Base-by-base conservation (phyloP, 768 basidiomycete species). In the Coprinopsis sp. region DNA sequence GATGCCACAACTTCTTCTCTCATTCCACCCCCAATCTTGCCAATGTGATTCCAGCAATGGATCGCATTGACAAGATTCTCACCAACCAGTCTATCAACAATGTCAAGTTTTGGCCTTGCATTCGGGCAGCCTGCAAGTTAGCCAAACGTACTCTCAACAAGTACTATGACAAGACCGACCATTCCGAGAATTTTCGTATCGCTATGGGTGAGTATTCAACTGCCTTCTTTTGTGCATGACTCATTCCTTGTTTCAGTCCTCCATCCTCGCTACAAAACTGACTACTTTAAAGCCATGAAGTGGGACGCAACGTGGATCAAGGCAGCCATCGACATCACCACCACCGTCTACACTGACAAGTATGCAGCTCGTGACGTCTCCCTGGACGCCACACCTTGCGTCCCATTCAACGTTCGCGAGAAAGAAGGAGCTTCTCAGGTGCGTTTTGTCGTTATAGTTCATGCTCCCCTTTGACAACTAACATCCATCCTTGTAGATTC, bases 161-260 rank as follows among this genome's bases (percentile, higher is more conserved):
- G 34, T 10, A 10, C 7, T 37, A 44, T 6, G 37, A 7, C 18
- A 33, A 23, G 27, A 23, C 14, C 12, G 41, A 69, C 46, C 27
- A 44, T 11, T 64, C 64, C 0, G 57, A 64, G 21, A 48, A 63
- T 8, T 68, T 64, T 47, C 49, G 54, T 1, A 66, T 69, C 39
- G 61, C 63, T 1, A 68, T 67, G 60, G 44, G 68, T 69, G 45
- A 1, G 60, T 58, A 25, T 33, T 48, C 23, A 36, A n/a, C 12
- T 18, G 6, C 44, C 10, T 11, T 16, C 21, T 34, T 7, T 23
- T 31, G 13, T n/a, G n/a, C 18, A 3, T 13, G 6, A 7, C 18
- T 44, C 30, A 33, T 7, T 4, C 3, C n/a, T 24, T 37, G 11
- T 25, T 18, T n/a, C 37, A 66, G 62, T 65, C 10, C 54, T 66